phyloP scores from a whole-genome alignment of 176 grass and related monocot genomes.

The Juncus inflexus region DNA sequence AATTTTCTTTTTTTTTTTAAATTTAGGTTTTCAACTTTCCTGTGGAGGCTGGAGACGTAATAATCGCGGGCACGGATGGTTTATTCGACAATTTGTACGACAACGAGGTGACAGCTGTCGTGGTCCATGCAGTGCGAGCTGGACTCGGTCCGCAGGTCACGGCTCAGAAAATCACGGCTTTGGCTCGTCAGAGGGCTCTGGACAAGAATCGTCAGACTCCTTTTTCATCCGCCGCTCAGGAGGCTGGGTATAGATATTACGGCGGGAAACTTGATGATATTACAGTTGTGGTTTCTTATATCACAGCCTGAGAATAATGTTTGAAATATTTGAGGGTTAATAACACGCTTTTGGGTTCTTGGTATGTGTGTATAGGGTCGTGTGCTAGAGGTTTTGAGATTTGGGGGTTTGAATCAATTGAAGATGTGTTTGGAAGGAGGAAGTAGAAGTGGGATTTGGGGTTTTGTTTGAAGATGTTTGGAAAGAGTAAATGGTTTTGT shows the following conservation, averaged over 20 bases:
- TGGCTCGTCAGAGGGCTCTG: constrained; percentile 79
- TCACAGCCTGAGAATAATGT: constrained; percentile 26
- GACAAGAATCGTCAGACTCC: constrained; percentile 87
- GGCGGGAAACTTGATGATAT: constrained; percentile 96
- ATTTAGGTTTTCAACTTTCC: constrained; percentile 61
- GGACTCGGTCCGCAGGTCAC: constrained; percentile 57
- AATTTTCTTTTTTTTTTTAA: background rate
- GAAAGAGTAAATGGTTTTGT: too few species aligned
- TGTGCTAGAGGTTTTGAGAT: too few species aligned
- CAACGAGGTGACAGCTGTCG: constrained; percentile 71
- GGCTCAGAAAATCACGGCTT: constrained; percentile 84
- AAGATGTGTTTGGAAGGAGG: too few species aligned
- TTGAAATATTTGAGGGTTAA: too few species aligned
- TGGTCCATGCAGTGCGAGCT: constrained; percentile 69
- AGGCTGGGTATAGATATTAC: constrained; percentile 88
- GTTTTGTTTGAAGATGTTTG: too few species aligned
- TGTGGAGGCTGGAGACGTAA: constrained; percentile 71
- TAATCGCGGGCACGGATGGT: constrained; percentile 89
- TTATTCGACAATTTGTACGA: constrained; percentile 91
- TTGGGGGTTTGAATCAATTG: too few species aligned
- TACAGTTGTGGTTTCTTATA: constrained; percentile 78
- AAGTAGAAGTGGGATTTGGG: too few species aligned
- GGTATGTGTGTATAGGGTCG: background rate
- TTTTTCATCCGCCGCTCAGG: constrained; percentile 79
- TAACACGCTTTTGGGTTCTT: background rate